A percentile compares a stretch with the other conserved stretches of the same genome.
Evolutionary conservation across 805 yeast species (phyloP).

Genomic region (Pichia occidentalis): DNA sequence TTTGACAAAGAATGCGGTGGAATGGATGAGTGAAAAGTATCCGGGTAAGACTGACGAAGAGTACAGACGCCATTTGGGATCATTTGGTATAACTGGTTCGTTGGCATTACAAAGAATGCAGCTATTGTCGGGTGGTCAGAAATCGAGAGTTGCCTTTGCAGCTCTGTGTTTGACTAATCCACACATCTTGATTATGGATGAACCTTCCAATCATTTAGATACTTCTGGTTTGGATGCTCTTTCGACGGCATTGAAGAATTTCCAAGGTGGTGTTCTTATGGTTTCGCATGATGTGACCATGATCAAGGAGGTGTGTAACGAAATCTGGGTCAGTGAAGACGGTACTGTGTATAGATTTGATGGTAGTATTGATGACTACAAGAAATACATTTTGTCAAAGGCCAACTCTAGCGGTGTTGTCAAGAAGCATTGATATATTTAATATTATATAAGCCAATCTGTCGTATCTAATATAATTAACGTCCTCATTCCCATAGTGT

Average conservation of each 20-base stretch:
- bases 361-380: slow-evolving; percentile 84
- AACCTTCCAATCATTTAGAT: slow-evolving; percentile 98
- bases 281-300: slow-evolving; percentile 96
- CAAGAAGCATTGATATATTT: slow-evolving; percentile 52
- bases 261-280: slow-evolving; percentile 95
- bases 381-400: slow-evolving; percentile 70
- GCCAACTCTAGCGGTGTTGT: slow-evolving; percentile 89
- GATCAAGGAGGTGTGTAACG: slow-evolving; percentile 82
- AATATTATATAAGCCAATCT: too few species aligned
- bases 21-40: slow-evolving; percentile 83
- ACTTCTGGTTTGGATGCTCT: slow-evolving; percentile 96
- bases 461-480: too few species aligned
- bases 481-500: too few species aligned
- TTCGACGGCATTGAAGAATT: slow-evolving; percentile 77
- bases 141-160: slow-evolving; percentile 97
- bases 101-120: slow-evolving; percentile 88
- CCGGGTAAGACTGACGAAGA: slow-evolving; percentile 97
- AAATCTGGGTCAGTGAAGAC: slow-evolving; percentile 92
- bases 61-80: slow-evolving; percentile 92
- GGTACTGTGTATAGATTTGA: slow-evolving; percentile 71
- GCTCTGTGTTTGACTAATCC: slow-evolving; percentile 87
- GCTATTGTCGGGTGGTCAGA: slow-evolving; percentile 93
- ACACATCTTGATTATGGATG: slow-evolving; percentile 87
- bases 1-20: slow-evolving; percentile 72
- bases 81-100: slow-evolving; percentile 95